Percentiles rank a stretch among this genome's conserved stretches.
phyloP scores from a whole-genome alignment of 345 rosid species.

The Sapria himalayana region DNA sequence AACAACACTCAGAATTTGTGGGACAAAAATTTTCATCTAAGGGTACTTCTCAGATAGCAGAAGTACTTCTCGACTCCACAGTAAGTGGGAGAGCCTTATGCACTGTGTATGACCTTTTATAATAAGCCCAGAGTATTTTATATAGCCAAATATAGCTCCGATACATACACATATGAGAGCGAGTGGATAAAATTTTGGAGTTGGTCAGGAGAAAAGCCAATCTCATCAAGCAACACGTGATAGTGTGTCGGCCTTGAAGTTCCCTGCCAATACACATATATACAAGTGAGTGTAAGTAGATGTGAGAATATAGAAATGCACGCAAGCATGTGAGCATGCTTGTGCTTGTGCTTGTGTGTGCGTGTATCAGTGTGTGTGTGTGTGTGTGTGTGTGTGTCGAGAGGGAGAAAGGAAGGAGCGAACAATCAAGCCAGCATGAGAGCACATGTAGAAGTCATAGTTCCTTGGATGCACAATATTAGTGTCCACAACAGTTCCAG shows the following conservation, averaged over 20 bases:
- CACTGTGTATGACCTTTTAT: not conserved
- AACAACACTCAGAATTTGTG: too few relatives aligned
- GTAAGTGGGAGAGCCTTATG: too few relatives aligned
- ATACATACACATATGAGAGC: constrained; percentile 65
- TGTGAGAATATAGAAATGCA: too few relatives aligned
- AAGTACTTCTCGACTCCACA: too few relatives aligned
- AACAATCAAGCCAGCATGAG: constrained; percentile 64
- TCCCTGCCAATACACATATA: constrained; percentile 26
- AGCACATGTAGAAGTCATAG: constrained; percentile 82
- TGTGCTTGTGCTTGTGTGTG: too few relatives aligned
- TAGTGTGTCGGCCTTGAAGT: constrained; percentile 90
- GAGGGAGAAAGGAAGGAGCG: constrained; percentile 10
- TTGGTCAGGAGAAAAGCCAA: constrained; percentile 52
- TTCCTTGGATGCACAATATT: constrained; percentile 60
- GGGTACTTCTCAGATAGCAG: too few relatives aligned
- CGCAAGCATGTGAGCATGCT: too few relatives aligned
- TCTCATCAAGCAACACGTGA: constrained; percentile 62
- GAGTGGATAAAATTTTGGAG: constrained; percentile 53
- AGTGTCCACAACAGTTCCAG: constrained; percentile 84
- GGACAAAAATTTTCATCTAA: too few relatives aligned
- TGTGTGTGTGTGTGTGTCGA: too few relatives aligned
- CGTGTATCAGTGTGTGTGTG: too few relatives aligned
- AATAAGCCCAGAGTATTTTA: not conserved
- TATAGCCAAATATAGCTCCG: constrained; percentile 5
- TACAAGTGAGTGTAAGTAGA: too few relatives aligned